phyloP scores from a whole-genome alignment of 1,284 basidiomycete genomes.

The Cystobasidiaceae sp. region DNA sequence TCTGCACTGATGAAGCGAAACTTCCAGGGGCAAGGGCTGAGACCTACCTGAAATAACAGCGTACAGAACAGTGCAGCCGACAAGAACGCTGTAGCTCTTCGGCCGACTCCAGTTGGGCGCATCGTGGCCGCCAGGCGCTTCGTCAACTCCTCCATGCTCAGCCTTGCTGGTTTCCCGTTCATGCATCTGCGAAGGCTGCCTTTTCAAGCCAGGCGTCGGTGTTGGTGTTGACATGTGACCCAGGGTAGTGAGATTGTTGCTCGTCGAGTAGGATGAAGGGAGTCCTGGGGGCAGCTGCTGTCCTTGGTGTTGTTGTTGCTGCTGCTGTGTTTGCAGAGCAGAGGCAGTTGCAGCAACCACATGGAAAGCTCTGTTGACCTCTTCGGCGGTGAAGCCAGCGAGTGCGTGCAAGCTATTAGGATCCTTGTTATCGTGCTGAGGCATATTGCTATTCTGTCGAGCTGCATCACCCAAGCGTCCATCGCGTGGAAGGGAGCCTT shows the following conservation, averaged over 20 bases:
- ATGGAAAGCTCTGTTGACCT: slow-evolving; percentile 67
- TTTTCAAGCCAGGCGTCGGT: not conserved
- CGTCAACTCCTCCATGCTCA: not conserved
- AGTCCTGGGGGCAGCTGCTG: not conserved
- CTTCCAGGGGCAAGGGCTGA: not conserved
- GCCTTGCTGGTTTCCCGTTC: slow-evolving; percentile 20
- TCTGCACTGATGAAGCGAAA: not conserved
- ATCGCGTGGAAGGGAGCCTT: slow-evolving; percentile 9
- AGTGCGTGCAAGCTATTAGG: slow-evolving; percentile 1
- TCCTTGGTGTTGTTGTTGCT: not conserved
- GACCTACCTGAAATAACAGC: slow-evolving; percentile 85
- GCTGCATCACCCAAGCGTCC: not conserved
- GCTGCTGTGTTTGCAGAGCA: slow-evolving; percentile 55
- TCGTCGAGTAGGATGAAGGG: not conserved
- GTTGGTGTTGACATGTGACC: slow-evolving; percentile 16
- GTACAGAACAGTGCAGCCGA: slow-evolving; percentile 86
- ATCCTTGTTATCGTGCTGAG: not conserved
- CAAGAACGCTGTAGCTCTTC: slow-evolving; percentile 76
- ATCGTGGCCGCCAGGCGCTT: slow-evolving; percentile 79
- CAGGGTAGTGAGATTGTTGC: not conserved
- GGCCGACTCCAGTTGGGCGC: slow-evolving; percentile 89
- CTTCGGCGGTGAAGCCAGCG: slow-evolving; percentile 62
- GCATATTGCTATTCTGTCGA: no score
- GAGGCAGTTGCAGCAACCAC: slow-evolving; percentile 85
- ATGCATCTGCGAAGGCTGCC: slow-evolving; percentile 25